Conservation (phyloP, 2,329 filamentous ascomycete genomes). For the Diaporthe vexans region DNA sequence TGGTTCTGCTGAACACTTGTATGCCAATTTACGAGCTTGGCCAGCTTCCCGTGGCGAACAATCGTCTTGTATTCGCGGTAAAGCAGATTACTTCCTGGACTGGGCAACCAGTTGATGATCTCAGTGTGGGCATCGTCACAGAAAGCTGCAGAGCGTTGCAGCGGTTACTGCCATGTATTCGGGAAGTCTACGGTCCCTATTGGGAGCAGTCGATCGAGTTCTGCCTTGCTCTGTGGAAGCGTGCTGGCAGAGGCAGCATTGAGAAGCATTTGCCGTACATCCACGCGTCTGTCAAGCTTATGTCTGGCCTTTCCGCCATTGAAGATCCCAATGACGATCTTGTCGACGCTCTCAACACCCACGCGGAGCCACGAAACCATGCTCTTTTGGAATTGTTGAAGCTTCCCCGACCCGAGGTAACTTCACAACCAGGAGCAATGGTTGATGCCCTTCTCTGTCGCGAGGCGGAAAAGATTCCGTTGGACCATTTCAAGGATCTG, state of each 20-base stretch:
- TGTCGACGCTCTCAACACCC: constrained; percentile 77
- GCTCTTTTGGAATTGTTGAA: constrained; percentile 76
- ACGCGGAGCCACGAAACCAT: constrained; percentile 66
- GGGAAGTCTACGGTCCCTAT: constrained; percentile 88
- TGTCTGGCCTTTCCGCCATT: constrained; percentile 72
- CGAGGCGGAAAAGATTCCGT: constrained; percentile 74
- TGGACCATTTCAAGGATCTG: constrained; percentile 73
- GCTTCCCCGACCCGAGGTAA: constrained; percentile 55
- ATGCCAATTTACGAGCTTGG: constrained; percentile 65
- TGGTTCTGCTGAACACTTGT: constrained; percentile 69
- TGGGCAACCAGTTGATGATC: constrained; percentile 56
- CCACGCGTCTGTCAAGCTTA: constrained; percentile 80
- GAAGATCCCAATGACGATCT: constrained; percentile 89
- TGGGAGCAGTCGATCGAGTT: constrained; percentile 79
- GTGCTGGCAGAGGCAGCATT: constrained; percentile 56
- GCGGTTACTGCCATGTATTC: constrained; percentile 78
- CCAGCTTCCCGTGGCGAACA: constrained; percentile 70
- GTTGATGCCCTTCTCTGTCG: constrained; percentile 82
- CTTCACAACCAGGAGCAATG: constrained; percentile 78
- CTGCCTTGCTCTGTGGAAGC: constrained; percentile 70
- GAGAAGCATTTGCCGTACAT: constrained; percentile 72
- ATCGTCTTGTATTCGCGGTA: constrained; percentile 85
- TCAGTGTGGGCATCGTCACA: constrained; percentile 60
- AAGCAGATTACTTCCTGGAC: constrained; percentile 83
- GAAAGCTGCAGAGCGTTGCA: constrained; percentile 70